Evolutionary conservation across 2,329 filamentous ascomycete genomes (phyloP), one percentile per base, ranked within the genome.

Genomic region (Cercospora beticola): DNA sequence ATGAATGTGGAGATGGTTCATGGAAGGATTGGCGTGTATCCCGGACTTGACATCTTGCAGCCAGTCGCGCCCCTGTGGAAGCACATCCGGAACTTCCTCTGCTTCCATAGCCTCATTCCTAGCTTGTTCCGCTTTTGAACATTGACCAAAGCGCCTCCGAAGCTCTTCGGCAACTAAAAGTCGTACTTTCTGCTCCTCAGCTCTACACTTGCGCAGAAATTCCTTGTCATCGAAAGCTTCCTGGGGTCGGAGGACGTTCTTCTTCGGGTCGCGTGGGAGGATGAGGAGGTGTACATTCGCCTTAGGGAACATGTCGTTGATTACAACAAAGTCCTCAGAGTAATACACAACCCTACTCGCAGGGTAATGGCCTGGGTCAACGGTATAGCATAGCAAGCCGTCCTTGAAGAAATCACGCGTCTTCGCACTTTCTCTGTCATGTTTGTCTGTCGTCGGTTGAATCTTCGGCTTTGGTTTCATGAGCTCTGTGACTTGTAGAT

Each of bases 1-100:
- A 79, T 99, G 95, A 4, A 98, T 85, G 80, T 99, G 95, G 65
- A 98, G 78, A 78, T 98, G 93, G 71, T 87, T 90, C 95, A 99
- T 98, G 66, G 90, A 94, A 3, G 95, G 95, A 73, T 90, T 88
- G 3, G 92, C 91, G 81, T 99, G 95, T 7, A 97, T 86, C 14
- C 95, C 95, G 21, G 89, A 86, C 61, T 87, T 86, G 60, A 98
- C 85, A 28, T 95, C 92, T 12, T 83, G 82, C 49, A 83, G 81
- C 92, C 93, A 98, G 80, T 97, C 89, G 26, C 94, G 86, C 0
- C 93, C 94, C 0, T 77, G 71, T 0, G 93, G 93, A 8, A 94
- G 81, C 12, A 76, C 82, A 1, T 74, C 73, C 40, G 66, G 75
- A 5, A 76, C 73, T 21, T 78, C 74, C 14, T 80, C 75, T 4